These are phyloP conservation scores for Vigna hirtella DNA, from an alignment of 306 rosid species.

Conservation along the genomic window DNA sequence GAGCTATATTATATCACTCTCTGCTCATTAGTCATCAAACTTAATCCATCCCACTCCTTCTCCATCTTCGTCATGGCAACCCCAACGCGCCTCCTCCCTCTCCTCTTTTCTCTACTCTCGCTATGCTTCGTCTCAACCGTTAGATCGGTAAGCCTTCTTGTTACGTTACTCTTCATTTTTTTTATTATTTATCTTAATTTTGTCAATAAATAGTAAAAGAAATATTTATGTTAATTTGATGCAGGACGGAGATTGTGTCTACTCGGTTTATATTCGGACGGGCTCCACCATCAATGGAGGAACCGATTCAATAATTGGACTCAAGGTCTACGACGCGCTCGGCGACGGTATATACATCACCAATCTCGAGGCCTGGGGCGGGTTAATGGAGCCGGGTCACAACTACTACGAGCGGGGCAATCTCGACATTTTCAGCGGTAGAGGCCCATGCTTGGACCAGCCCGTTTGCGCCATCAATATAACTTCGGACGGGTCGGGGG, in stretches of 20 bases:
- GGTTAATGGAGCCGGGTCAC: conserved; percentile 66
- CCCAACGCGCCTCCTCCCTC: neutral
- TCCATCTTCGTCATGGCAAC: neutral
- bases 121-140: neutral
- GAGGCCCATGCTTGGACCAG: conserved; percentile 62
- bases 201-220: neutral
- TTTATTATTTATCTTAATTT: neutral
- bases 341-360: conserved; percentile 55
- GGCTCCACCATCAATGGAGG: conserved; percentile 77
- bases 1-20: no score
- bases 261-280: conserved; percentile 62
- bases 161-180: neutral
- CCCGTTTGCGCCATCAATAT: conserved; percentile 68
- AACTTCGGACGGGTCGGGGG: conserved; percentile 79
- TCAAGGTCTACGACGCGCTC: conserved; percentile 45
- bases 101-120: neutral
- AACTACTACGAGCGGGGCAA: conserved; percentile 85
- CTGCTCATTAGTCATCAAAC: no score
- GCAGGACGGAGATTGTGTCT: conserved; percentile 77
- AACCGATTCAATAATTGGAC: conserved; percentile 61
- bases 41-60: neutral
- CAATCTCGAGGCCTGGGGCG: conserved; percentile 74
- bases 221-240: neutral
- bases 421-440: conserved; percentile 86
- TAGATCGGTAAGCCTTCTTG: neutral